phyloP scores from a whole-genome alignment of 2,329 filamentous ascomycete genomes.

The Penicillium verrucosum region DNA sequence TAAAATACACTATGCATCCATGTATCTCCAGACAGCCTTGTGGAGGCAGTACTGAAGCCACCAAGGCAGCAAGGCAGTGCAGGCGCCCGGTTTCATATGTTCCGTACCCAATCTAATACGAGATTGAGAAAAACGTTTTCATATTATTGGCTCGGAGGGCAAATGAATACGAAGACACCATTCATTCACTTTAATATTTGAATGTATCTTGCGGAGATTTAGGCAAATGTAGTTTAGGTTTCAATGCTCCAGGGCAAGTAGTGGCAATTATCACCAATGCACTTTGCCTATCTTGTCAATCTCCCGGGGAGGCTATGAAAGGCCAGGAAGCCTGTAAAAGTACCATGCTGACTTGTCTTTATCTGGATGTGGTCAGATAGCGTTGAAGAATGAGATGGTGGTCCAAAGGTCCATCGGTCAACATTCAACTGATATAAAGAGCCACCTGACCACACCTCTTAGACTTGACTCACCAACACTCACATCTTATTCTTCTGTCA shows the following conservation, averaged over 20 bases:
- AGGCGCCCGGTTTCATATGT: background rate
- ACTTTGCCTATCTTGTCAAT: background rate
- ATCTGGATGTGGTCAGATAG: background rate
- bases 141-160: background rate
- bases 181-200: background rate
- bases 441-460: background rate
- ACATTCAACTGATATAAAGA: background rate
- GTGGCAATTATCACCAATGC: background rate
- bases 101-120: background rate
- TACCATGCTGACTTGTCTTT: background rate
- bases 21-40: background rate
- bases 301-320: background rate
- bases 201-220: background rate
- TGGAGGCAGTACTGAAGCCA: background rate
- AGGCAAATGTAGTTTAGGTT: background rate
- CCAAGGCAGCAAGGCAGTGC: conserved; percentile 4
- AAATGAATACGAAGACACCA: background rate
- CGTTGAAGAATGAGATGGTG: background rate
- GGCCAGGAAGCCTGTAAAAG: background rate
- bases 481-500: background rate
- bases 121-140: background rate
- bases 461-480: background rate
- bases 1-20: background rate
- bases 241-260: background rate
- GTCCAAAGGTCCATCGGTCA: background rate